Conservation (phyloP, 192 early-diverging fungal species). For the Helicostylum pulchrum region DNA sequence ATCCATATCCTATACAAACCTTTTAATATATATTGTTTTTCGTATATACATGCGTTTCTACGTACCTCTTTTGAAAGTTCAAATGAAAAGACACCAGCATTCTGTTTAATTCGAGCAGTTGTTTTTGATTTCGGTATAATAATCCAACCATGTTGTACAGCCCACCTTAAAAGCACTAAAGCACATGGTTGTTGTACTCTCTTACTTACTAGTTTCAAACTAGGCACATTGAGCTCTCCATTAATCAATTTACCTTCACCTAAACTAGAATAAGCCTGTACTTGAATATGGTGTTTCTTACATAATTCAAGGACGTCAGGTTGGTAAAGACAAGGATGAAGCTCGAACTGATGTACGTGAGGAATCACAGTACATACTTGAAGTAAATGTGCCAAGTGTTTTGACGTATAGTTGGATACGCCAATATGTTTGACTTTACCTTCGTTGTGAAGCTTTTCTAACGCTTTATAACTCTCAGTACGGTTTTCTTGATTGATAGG, state of each 20-base stretch:
- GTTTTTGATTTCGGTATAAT: constrained; percentile 67
- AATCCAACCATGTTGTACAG: constrained; percentile 55
- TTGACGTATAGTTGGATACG: constrained; percentile 66
- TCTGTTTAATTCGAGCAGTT: constrained; percentile 41
- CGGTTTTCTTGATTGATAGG: constrained; percentile 50
- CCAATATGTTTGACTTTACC: constrained; percentile 65
- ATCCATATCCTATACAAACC: constrained; percentile 37
- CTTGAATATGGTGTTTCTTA: constrained; percentile 48
- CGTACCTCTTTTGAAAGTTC: constrained; percentile 39
- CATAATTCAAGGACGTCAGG: constrained; percentile 55
- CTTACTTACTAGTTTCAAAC: constrained; percentile 25
- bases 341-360: constrained; percentile 69
- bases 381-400: constrained; percentile 57
- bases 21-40: background rate
- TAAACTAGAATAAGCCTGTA: constrained; percentile 71
- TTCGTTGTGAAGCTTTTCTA: constrained; percentile 58
- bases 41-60: background rate
- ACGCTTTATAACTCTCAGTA: constrained; percentile 56
- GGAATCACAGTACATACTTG: constrained; percentile 54
- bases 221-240: constrained; percentile 13
- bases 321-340: constrained; percentile 64
- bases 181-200: constrained; percentile 37
- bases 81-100: constrained; percentile 46
- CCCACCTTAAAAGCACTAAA: constrained; percentile 63
- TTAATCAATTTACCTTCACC: constrained; percentile 56